Percentiles rank a stretch among this genome's conserved stretches.
Conservation (phyloP, 2,329 filamentous ascomycete genomes). For the Botrytis squamosa region DNA sequence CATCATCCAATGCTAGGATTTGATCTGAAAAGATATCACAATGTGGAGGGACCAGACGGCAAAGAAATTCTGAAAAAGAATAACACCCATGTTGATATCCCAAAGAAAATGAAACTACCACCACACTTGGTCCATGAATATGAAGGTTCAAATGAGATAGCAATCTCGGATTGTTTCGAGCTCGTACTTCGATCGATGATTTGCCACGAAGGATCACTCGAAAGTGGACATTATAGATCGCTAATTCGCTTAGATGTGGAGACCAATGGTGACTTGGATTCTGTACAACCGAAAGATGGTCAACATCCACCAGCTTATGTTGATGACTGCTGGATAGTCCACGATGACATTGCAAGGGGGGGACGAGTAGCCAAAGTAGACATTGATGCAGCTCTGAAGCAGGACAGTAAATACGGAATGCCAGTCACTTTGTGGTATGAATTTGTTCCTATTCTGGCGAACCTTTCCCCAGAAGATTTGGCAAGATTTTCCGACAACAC, state of each 20-base stretch:
- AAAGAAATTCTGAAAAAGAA: conserved; percentile 59
- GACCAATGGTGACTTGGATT: conserved; percentile 57
- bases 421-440: conserved; percentile 96
- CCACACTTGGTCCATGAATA: conserved; percentile 88
- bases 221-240: conserved; percentile 89
- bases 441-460: conserved; percentile 79
- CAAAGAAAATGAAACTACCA: conserved; percentile 76
- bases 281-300: conserved; percentile 46
- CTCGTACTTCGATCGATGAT: conserved; percentile 87
- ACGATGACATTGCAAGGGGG: conserved; percentile 73
- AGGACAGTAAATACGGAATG: conserved; percentile 60
- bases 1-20: conserved; percentile 85
- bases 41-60: conserved; percentile 62
- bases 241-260: conserved; percentile 74
- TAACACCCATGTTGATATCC: conserved; percentile 87
- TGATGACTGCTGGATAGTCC: conserved; percentile 81
- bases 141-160: conserved; percentile 60
- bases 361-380: conserved; percentile 70
- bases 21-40: conserved; percentile 83
- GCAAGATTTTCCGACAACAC: conserved; percentile 39
- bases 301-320: conserved; percentile 62
- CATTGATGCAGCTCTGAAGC: conserved; percentile 70
- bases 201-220: conserved; percentile 83
- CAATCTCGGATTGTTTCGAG: conserved; percentile 83
- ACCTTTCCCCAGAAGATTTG: conserved; percentile 27